Evolutionary conservation across 2,329 filamentous ascomycete genomes (phyloP), one percentile per base, ranked within the genome.

Genomic region (Curvularia sp.): DNA sequence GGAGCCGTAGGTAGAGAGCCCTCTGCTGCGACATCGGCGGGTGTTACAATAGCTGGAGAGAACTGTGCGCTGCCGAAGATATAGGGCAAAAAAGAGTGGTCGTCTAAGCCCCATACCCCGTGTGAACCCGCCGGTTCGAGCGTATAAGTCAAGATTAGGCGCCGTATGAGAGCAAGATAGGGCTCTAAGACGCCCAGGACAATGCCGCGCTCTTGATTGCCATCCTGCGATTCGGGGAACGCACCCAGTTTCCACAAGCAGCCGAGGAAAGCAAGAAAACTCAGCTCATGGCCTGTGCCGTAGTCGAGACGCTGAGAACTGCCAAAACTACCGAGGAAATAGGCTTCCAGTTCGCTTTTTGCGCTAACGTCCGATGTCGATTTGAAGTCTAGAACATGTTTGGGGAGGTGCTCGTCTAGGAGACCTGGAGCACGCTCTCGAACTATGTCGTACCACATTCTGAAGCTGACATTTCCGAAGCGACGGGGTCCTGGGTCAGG

Each of bases 51-150:
- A 1, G 93, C 85, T 0, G 92, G 89, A 9, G 89, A 89, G 39
- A 96, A 82, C 74, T 99, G 95, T 0, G 95, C 93, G 2, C 93
- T 97, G 30, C 95, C 95, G 64, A 98, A 93, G 55, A 99, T 92
- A 77, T 98, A 99, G 0, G 95, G 91, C 25, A 95, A 78, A 75
- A 99, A 98, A 8, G 88, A 93, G 78, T 99, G 94, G 76, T 99
- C 95, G 74, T 99, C 95, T n/a, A 99, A 83, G 19, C 95, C 95
- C 95, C 95, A 99, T 19, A 99, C 95, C 3, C 95, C 95, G 74
- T 98, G 95, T 1, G 94, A 96, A 2, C 95, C 95, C 5, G 95
- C 95, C 3, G 95, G 95, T 74, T 99, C 95, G 19, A 99, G 86
- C 0, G 89, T 97, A 75, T 98, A 99, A 2, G 89, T 94, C 49